Conservation (phyloP, 2,329 filamentous ascomycete species). For the Ceratocystis smalleyi region DNA sequence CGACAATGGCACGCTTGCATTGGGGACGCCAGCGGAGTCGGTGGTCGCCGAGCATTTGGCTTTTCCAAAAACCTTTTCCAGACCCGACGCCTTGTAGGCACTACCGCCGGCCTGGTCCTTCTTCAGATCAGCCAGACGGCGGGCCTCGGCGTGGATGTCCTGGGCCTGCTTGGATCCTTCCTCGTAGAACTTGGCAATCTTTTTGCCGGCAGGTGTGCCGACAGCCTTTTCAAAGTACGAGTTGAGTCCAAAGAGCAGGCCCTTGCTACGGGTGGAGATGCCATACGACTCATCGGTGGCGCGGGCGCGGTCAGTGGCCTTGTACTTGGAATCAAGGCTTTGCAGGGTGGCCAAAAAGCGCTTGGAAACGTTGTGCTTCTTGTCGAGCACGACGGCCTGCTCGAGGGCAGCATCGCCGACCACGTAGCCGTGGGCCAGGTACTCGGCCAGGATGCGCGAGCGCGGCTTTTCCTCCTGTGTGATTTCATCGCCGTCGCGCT, state of each 20-base stretch:
- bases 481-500: conserved; percentile 43
- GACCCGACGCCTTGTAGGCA: conserved; percentile 42
- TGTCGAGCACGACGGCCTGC: conserved; percentile 72
- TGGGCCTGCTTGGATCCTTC: conserved; percentile 74
- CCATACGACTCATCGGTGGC: conserved; percentile 74
- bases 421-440: conserved; percentile 86
- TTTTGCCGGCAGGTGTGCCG: conserved; percentile 74
- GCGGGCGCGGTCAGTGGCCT: conserved; percentile 74
- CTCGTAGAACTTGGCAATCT: conserved; percentile 75
- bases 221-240: conserved; percentile 93
- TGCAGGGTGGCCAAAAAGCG: conserved; percentile 65
- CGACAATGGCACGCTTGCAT: conserved; percentile 10
- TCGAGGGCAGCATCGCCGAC: conserved; percentile 62
- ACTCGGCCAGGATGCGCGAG: conserved; percentile 84
- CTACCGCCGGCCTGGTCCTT: conserved; percentile 44
- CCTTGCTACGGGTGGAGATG: conserved; percentile 56
- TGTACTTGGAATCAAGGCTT: conserved; percentile 69
- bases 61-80: conserved; percentile 43
- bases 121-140: conserved; percentile 78
- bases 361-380: conserved; percentile 69
- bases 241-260: conserved; percentile 47
- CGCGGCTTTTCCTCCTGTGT: conserved; percentile 95
- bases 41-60: conserved; percentile 24
- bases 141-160: conserved; percentile 85
- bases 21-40: conserved; percentile 16